These are phyloP conservation scores for Chalaropsis ovoidea DNA, from an alignment of 2,329 filamentous ascomycete species.

Conservation along the genomic window DNA sequence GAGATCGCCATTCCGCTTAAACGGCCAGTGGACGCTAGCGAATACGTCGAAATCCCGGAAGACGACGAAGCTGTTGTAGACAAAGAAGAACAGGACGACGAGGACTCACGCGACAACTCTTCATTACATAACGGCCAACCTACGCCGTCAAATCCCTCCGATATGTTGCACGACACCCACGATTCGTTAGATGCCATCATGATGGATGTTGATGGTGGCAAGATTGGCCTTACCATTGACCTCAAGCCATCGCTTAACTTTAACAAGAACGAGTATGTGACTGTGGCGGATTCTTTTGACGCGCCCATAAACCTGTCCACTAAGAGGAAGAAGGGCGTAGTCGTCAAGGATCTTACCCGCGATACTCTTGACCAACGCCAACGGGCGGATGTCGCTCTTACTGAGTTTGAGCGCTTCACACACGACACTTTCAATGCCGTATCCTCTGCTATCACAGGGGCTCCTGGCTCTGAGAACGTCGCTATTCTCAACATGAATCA, in stretches of 20 bases:
- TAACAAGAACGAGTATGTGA: constrained; percentile 45
- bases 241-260: constrained; percentile 36
- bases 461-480: constrained; percentile 46
- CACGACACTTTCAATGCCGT: constrained; percentile 68
- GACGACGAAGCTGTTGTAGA: constrained; percentile 3
- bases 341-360: constrained; percentile 47
- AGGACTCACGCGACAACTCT: not conserved
- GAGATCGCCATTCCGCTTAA: constrained; percentile 43
- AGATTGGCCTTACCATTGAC: constrained; percentile 40
- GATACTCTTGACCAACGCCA: constrained; percentile 68
- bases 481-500: constrained; percentile 48
- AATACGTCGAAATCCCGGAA: constrained; percentile 32
- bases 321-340: constrained; percentile 40
- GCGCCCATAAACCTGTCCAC: constrained; percentile 40
- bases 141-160: not conserved
- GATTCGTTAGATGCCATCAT: constrained; percentile 20
- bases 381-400: constrained; percentile 63
- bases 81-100: not conserved
- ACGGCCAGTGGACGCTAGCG: constrained; percentile 33
- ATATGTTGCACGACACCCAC: constrained; percentile 1
- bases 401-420: constrained; percentile 59
- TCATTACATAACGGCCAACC: not conserved
- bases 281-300: constrained; percentile 40
- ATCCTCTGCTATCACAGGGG: constrained; percentile 51
- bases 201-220: constrained; percentile 18